Evolutionary conservation across 345 rosid species (phyloP), one percentile per base, ranked within the genome.

Genomic region (Camelina laxa): DNA sequence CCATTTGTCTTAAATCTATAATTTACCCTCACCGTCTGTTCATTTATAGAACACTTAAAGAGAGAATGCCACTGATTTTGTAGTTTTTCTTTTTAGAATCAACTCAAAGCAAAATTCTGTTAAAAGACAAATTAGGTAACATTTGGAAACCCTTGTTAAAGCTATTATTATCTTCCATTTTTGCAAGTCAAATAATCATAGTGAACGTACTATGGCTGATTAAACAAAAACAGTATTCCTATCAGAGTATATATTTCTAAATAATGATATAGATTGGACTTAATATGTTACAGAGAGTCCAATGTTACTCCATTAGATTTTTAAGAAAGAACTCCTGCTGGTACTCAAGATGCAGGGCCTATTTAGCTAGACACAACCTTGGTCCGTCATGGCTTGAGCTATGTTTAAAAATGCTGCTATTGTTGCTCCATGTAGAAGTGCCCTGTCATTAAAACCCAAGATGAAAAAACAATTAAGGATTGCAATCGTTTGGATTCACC

Each of bases 321-420:
- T 56, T 8, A 45, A 22, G 51, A 24, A 27, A 6, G 38, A 54
- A 60, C 16, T 36, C 45, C 60, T 10, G 47, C 56, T 3, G 50
- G 47, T 60, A 31, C 41, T 60, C 20, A 2, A 13, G 35, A 68
- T 60, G 69, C 73, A 49, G 19, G 54, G 21, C 10, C 67, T 4
- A 20, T n/a, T 19, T 6, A 51, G 74, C 85, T 87, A 92, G 75
- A 92, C 94, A 80, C 99, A 92, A 74, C 99, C 99, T 92, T 95
- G 99, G 70, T 90, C 99, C 4, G 89, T 87, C 99, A 92, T 95
- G 45, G 97, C 99, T 84, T 90, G 97, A 77, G 99, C 98, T 51
- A 95, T 89, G 39, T 88, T 87, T 73, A 95, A 86, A 80, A 95
- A 95, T 6, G 97, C 89, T 17, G 99, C 87, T 58, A 95, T 92